Percentiles rank a stretch among this genome's conserved stretches.
phyloP scores from a whole-genome alignment of 306 rosid genomes.

The Comarum palustre region DNA sequence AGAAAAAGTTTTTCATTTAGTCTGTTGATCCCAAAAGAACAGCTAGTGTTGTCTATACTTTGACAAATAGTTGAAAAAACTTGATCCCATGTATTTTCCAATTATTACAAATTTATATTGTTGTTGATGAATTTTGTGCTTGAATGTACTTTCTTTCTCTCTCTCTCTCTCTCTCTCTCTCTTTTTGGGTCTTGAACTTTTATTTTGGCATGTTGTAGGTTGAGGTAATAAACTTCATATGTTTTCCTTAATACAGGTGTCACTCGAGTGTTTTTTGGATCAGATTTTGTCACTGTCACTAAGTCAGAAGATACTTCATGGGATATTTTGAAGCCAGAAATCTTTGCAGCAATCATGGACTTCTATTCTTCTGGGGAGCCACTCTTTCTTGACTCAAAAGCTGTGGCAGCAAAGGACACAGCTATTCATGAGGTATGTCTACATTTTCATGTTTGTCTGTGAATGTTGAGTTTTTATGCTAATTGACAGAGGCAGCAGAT shows the following conservation, averaged over 20 bases:
- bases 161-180: too few relatives aligned
- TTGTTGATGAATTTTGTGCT: not conserved
- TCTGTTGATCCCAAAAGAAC: not conserved
- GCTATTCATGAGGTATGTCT: constrained; percentile 67
- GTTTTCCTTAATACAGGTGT: constrained; percentile 40
- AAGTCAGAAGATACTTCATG: constrained; percentile 77
- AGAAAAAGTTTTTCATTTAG: not conserved
- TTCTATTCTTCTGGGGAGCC: constrained; percentile 88
- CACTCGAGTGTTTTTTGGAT: constrained; percentile 81
- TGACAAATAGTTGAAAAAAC: not conserved
- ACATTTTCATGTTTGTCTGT: not conserved
- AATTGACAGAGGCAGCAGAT: not conserved
- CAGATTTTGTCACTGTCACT: constrained; percentile 89
- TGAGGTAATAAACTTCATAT: not conserved
- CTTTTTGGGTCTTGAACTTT: not conserved
- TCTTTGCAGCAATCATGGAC: constrained; percentile 91
- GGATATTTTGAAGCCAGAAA: constrained; percentile 86
- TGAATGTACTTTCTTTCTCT: not conserved
- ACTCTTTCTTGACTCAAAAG: constrained; percentile 70
- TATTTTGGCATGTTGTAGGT: not conserved
- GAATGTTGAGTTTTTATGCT: not conserved
- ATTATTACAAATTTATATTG: not conserved
- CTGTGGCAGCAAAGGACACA: constrained; percentile 83
- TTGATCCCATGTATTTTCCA: not conserved
- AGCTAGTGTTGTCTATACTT: not conserved